Evolutionary conservation across 139 green algal genomes (phyloP), one percentile per base, ranked within the genome.

Genomic region (Ettlia oleoabundans): DNA sequence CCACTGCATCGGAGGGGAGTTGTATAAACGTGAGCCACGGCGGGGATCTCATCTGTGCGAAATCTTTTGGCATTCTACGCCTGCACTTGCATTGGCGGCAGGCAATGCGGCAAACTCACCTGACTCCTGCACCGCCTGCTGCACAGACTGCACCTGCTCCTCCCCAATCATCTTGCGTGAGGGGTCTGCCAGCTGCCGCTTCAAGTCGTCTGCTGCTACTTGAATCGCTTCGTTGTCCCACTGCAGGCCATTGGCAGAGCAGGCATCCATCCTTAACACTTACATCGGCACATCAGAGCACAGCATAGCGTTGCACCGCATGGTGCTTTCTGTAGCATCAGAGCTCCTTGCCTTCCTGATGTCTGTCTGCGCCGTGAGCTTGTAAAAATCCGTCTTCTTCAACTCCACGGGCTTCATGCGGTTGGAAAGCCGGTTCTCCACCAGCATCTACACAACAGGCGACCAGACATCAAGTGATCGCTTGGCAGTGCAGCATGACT

Each of bases 141-240:
- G 3, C 38, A 86, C 66, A 7, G 81, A 67, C 13, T 62, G n/a
- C 53, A 86, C 28, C 58, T 86, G 81, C 58, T 41, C 19, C 38
- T 40, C 9, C 7, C 79, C 79, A 65, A 85, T 85, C 68, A 85
- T 51, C 15, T 43, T 7, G 21, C 69, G 53, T 18, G 51, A 3
- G 0, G 80, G 68, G 52, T 86, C 81, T 2, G 38, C 40, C 65
- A 86, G 52, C 81, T 86, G 30, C 1, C 1, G 13, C 30, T 76
- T 18, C 38, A 86, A 22, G 4, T 86, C 53, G 0, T 33, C 35
- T 28, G 32, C 51, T 28, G 74, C 81, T 2, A 9, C 28, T 0
- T 28, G 2, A 30, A 86, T 82, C 8, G 71, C 38, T 0, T 52
- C 81, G 2, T 76, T 30, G n/a, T 82, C 66, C 81, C 81, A 86